A percentile compares a stretch with the other conserved stretches of the same genome.
Evolutionary conservation across 495 filamentous ascomycete genomes (phyloP).

Genomic region (Xylaria bambusicola): DNA sequence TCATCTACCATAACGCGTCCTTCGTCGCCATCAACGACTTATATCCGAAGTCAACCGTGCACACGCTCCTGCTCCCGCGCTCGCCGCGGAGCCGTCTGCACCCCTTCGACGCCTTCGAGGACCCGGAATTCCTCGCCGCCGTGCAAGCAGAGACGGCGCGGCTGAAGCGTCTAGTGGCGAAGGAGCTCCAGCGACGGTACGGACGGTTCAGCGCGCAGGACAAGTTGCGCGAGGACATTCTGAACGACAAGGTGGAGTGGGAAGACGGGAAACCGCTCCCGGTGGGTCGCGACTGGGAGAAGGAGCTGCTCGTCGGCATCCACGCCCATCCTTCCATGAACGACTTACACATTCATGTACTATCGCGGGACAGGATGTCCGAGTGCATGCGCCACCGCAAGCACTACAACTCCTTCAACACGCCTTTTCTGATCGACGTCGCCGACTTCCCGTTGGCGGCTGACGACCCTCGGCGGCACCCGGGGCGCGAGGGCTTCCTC

Average conservation of each 20-base stretch:
- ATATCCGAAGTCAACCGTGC: constrained; percentile 82
- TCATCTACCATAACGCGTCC: constrained; percentile 68
- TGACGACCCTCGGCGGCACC: constrained; percentile 61
- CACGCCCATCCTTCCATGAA: constrained; percentile 91
- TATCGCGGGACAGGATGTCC: constrained; percentile 72
- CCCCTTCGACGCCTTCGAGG: constrained; percentile 77
- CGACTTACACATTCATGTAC: constrained; percentile 87
- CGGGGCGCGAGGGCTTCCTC: constrained; percentile 58
- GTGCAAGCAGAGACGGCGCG: constrained; percentile 61
- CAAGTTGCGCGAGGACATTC: constrained; percentile 53
- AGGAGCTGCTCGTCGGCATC: constrained; percentile 75
- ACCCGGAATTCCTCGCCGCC: constrained; percentile 67
- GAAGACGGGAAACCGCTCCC: constrained; percentile 56
- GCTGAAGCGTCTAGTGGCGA: constrained; percentile 65
- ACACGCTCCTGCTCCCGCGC: constrained; percentile 84
- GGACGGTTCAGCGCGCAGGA: constrained; percentile 66
- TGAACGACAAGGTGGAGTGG: constrained; percentile 56
- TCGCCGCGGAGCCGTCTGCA: constrained; percentile 64
- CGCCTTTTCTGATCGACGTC: constrained; percentile 81
- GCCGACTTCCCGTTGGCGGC: constrained; percentile 74
- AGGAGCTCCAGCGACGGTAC: constrained; percentile 72
- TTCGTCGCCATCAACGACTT: constrained; percentile 83
- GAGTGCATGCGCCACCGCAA: constrained; percentile 73
- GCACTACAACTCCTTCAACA: constrained; percentile 92
- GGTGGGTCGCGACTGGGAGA: constrained; percentile 72